Evolutionary conservation across 164 flowering plant species (phyloP).

Genomic region (Vitis cinerea): DNA sequence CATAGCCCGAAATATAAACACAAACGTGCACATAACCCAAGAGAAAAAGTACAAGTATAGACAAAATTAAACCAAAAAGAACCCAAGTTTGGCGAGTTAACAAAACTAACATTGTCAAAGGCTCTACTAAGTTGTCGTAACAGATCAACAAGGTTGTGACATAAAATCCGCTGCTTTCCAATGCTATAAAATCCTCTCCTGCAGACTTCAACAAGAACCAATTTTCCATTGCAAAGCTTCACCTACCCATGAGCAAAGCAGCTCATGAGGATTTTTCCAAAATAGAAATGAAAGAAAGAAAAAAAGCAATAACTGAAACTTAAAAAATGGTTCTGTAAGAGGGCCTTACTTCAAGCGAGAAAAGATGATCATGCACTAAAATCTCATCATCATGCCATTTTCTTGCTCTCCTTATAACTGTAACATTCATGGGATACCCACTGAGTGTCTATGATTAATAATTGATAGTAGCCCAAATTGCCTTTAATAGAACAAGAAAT

Average conservation of each 20-base stretch:
- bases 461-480: too few relatives aligned
- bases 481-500: too few relatives aligned
- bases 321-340: not conserved
- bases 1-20: not conserved
- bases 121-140: conserved; percentile 87
- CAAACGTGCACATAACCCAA: not conserved
- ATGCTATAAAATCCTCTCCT: conserved; percentile 69
- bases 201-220: conserved; percentile 73
- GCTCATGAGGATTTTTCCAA: not conserved
- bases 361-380: conserved; percentile 54
- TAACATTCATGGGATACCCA: conserved; percentile 14
- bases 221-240: conserved; percentile 94
- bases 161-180: conserved; percentile 71
- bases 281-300: not conserved
- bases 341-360: conserved; percentile 73
- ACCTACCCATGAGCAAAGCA: conserved; percentile 43
- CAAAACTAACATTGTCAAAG: conserved; percentile 71
- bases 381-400: conserved; percentile 48
- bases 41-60: not conserved
- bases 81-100: not conserved
- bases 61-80: not conserved
- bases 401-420: conserved; percentile 68
- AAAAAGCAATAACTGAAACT: not conserved
- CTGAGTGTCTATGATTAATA: too few relatives aligned
- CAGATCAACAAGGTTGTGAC: conserved; percentile 91